Conservation (phyloP, 192 early-diverging fungal genomes). For the Thoreauomyces humboldtii region DNA sequence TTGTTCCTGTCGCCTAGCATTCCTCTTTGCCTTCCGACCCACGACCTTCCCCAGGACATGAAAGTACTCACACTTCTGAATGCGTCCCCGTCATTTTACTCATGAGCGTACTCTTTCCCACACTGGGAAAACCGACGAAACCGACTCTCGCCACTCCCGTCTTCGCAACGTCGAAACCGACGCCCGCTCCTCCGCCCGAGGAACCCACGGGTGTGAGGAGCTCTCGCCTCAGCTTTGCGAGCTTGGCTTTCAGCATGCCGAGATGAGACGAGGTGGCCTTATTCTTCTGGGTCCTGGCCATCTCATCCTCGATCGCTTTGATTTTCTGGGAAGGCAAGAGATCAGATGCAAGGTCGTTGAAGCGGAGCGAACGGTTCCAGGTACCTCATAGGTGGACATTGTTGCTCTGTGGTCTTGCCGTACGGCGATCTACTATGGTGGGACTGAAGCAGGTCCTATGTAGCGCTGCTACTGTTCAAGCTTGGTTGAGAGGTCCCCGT, state of each 20-base stretch:
- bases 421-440: too few relatives aligned
- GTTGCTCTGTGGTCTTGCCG: neutral
- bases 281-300: slow-evolving; percentile 83
- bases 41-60: neutral
- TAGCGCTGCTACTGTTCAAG: too few relatives aligned
- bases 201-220: slow-evolving; percentile 81
- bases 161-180: slow-evolving; percentile 97
- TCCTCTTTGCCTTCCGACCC: too few relatives aligned
- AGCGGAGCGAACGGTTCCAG: neutral
- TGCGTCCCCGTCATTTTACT: slow-evolving; percentile 93
- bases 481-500: neutral
- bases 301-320: slow-evolving; percentile 69
- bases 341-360: neutral
- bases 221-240: slow-evolving; percentile 95
- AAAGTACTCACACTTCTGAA: slow-evolving; percentile 70
- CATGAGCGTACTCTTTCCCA: slow-evolving; percentile 98
- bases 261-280: slow-evolving; percentile 94
- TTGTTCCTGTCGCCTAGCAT: too few relatives aligned
- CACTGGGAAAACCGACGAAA: slow-evolving; percentile 96
- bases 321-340: slow-evolving; percentile 34
- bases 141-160: slow-evolving; percentile 99
- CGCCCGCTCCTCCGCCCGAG: slow-evolving; percentile 84
- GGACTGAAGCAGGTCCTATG: too few relatives aligned
- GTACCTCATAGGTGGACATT: slow-evolving; percentile 27
- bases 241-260: slow-evolving; percentile 84